A percentile compares a stretch with the other conserved stretches of the same genome.
These are phyloP conservation scores for Boletus rubescentipes DNA, from an alignment of 768 basidiomycete genomes.

Conservation along the genomic window DNA sequence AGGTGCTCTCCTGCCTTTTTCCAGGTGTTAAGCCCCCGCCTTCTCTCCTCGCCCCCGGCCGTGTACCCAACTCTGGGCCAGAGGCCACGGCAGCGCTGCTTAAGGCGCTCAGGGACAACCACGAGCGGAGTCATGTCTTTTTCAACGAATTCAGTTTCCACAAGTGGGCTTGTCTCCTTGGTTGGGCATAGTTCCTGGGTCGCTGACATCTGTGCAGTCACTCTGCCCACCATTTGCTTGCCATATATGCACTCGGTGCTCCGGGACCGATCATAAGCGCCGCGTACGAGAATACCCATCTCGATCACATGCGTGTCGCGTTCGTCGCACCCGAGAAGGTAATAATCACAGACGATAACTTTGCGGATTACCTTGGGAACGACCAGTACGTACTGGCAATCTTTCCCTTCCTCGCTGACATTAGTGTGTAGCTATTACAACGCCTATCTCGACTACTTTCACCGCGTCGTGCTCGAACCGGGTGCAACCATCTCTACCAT, in stretches of 20 bases:
- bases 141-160: slow-evolving; percentile 43
- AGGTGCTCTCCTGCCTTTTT: slow-evolving; percentile 32
- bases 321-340: slow-evolving; percentile 28
- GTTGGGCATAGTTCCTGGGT: background rate
- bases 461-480: slow-evolving; percentile 29
- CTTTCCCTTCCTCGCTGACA: background rate
- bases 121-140: slow-evolving; percentile 52
- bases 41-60: slow-evolving; percentile 36
- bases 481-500: slow-evolving; percentile 32
- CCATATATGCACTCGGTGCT: slow-evolving; percentile 62
- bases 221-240: slow-evolving; percentile 55
- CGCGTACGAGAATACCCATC: slow-evolving; percentile 42
- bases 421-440: slow-evolving; percentile 28
- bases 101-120: slow-evolving; percentile 48
- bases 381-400: slow-evolving; percentile 26
- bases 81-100: slow-evolving; percentile 40
- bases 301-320: slow-evolving; percentile 36
- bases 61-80: slow-evolving; percentile 37
- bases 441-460: slow-evolving; percentile 34
- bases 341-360: slow-evolving; percentile 25
- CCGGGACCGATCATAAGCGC: slow-evolving; percentile 38
- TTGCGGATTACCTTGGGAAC: slow-evolving; percentile 28
- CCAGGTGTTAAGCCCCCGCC: slow-evolving; percentile 31
- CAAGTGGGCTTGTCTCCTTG: slow-evolving; percentile 21
- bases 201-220: slow-evolving; percentile 40